Percentiles rank a stretch among this genome's conserved stretches.
Conservation (phyloP, 768 basidiomycete species). For the Leccinum rimulosum region DNA sequence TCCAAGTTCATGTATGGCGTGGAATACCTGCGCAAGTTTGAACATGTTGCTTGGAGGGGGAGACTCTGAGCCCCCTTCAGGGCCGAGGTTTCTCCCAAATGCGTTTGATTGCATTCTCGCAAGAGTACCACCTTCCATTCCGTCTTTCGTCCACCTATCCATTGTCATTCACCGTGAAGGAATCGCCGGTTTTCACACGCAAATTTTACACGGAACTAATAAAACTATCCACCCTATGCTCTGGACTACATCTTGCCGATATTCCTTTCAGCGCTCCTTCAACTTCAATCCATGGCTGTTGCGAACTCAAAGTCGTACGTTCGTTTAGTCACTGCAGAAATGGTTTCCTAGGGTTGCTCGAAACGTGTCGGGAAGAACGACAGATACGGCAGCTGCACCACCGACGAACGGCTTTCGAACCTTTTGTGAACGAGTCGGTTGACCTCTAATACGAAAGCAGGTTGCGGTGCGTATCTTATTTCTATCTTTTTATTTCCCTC, state of each 20-base stretch:
- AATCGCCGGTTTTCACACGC: too few relatives aligned
- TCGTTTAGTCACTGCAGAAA: constrained; percentile 19
- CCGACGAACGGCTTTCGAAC: constrained; percentile 37
- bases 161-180: too few relatives aligned
- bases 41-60: too few relatives aligned
- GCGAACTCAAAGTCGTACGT: constrained; percentile 17
- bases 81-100: too few relatives aligned
- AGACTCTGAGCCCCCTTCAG: too few relatives aligned
- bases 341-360: constrained; percentile 27
- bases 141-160: too few relatives aligned
- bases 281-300: constrained; percentile 7
- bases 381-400: constrained; percentile 8
- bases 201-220: too few relatives aligned
- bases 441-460: constrained; percentile 52
- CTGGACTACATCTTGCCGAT: constrained; percentile 18
- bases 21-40: too few relatives aligned
- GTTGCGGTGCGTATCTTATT: constrained; percentile 41
- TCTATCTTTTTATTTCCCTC: background rate
- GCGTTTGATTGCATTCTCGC: too few relatives aligned
- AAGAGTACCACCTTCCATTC: too few relatives aligned
- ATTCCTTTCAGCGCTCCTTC: constrained; percentile 16
- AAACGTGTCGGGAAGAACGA: constrained; percentile 3
- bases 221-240: constrained; percentile 14
- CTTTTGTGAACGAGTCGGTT: constrained; percentile 45
- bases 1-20: too few relatives aligned